These are phyloP conservation scores for Reticulascus tulasneorum DNA, from an alignment of 2,329 filamentous ascomycete genomes.

Conservation along the genomic window DNA sequence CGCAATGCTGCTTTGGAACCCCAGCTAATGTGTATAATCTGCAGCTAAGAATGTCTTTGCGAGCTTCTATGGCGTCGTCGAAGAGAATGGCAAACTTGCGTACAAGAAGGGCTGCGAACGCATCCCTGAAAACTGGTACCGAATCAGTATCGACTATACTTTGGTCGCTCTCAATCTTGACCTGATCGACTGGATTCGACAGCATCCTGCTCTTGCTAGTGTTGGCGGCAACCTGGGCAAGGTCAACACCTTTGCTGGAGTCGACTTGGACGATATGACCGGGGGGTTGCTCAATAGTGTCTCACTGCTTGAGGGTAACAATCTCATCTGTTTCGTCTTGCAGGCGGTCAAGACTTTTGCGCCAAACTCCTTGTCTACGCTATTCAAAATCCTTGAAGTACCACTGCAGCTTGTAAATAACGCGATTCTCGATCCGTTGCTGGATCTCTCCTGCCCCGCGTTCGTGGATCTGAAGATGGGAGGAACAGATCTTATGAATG, in stretches of 20 bases:
- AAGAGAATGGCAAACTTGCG: slow-evolving; percentile 31
- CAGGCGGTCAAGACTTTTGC: slow-evolving; percentile 34
- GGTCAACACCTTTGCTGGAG: slow-evolving; percentile 45
- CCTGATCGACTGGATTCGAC: slow-evolving; percentile 27
- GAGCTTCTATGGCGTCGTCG: slow-evolving; percentile 43
- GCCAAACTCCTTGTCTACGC: slow-evolving; percentile 35
- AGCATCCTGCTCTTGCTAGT: slow-evolving; percentile 38
- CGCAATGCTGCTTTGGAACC: too few species aligned
- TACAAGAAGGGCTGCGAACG: slow-evolving; percentile 45
- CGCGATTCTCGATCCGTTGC: slow-evolving; percentile 22
- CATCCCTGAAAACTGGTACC: slow-evolving; percentile 51
- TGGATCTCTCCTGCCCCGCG: slow-evolving; percentile 23
- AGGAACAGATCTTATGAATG: too few species aligned
- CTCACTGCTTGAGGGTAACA: slow-evolving; percentile 41
- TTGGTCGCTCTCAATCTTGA: slow-evolving; percentile 37
- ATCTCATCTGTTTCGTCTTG: slow-evolving; percentile 35
- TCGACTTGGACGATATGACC: slow-evolving; percentile 38
- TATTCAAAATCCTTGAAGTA: slow-evolving; percentile 28
- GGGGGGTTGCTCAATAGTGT: slow-evolving; percentile 38
- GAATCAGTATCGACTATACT: slow-evolving; percentile 38
- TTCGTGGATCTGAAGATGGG: slow-evolving; percentile 22
- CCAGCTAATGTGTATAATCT: too few species aligned
- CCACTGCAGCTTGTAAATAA: slow-evolving; percentile 28
- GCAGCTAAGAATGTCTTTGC: slow-evolving; percentile 32
- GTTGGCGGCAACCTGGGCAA: slow-evolving; percentile 50